Evolutionary conservation across 2,329 filamentous ascomycete genomes (phyloP).

Genomic region (Penicillium italicum): DNA sequence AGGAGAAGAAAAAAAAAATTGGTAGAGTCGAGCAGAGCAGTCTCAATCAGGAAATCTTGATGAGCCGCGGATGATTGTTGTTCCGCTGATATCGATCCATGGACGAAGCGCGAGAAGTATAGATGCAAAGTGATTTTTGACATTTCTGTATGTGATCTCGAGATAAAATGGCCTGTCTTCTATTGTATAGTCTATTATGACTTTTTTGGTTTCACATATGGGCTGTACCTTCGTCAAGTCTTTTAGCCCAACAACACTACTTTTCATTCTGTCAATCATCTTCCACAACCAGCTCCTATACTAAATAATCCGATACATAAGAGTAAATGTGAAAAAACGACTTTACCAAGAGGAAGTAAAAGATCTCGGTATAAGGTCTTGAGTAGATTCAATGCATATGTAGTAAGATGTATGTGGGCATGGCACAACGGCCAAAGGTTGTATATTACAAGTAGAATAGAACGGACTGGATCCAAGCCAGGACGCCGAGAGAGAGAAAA

Average conservation of each 20-base stretch:
- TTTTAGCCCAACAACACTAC: neutral
- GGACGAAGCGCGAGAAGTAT: neutral
- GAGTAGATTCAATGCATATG: slow-evolving; percentile 2
- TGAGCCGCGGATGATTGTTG: slow-evolving; percentile 25
- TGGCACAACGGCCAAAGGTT: slow-evolving; percentile 15
- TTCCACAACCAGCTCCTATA: neutral
- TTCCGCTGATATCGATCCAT: slow-evolving; percentile 16
- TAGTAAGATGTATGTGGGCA: slow-evolving; percentile 20
- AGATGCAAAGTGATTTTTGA: neutral
- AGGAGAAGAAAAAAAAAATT: slow-evolving; percentile 16
- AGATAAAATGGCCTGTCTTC: neutral
- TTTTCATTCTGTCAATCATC: neutral
- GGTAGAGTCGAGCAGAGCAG: slow-evolving; percentile 10
- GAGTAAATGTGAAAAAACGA: neutral
- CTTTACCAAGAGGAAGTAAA: too few relatives aligned
- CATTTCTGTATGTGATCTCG: too few relatives aligned
- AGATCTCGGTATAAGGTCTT: neutral
- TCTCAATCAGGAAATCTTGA: slow-evolving; percentile 34
- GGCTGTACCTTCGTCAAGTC: too few relatives aligned
- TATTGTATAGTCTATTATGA: too few relatives aligned
- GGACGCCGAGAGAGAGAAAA: slow-evolving; percentile 18
- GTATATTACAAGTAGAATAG: slow-evolving; percentile 36
- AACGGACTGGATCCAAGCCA: slow-evolving; percentile 24
- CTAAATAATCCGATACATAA: too few relatives aligned
- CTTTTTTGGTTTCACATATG: too few relatives aligned